A percentile compares a stretch with the other conserved stretches of the same genome.
Evolutionary conservation across 345 rosid species (phyloP).

Genomic region (Reutealis trisperma): DNA sequence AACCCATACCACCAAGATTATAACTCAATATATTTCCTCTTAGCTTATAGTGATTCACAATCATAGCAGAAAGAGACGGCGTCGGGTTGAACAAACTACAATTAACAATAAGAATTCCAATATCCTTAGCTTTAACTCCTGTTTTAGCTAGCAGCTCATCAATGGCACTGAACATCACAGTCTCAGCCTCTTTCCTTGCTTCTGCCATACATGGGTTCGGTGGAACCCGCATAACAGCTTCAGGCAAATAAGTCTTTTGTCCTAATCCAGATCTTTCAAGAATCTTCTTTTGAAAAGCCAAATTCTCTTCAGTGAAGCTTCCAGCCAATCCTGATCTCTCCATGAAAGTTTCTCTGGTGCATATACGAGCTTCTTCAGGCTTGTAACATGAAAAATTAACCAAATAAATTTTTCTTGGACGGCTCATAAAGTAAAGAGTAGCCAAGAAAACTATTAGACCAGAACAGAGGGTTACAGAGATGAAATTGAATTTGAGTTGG

Average conservation of each 20-base stretch:
- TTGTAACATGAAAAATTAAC: conserved; percentile 74
- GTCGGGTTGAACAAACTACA: conserved; percentile 72
- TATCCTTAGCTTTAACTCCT: conserved; percentile 62
- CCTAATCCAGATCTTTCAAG: conserved; percentile 81
- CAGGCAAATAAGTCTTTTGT: conserved; percentile 71
- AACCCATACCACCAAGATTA: conserved; percentile 75
- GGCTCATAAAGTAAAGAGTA: conserved; percentile 63
- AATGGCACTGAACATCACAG: conserved; percentile 64
- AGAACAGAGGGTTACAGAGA: conserved; percentile 42
- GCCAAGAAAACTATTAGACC: conserved; percentile 49
- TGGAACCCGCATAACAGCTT: conserved; percentile 56
- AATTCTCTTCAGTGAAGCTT: conserved; percentile 57
- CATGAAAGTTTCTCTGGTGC: conserved; percentile 50
- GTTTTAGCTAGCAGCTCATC: conserved; percentile 59
- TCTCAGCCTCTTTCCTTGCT: conserved; percentile 69
- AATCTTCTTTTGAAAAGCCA: conserved; percentile 80
- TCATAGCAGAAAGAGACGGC: conserved; percentile 68
- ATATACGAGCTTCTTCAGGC: conserved; percentile 40
- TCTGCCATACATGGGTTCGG: conserved; percentile 60
- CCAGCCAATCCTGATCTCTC: conserved; percentile 41
- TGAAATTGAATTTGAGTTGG: conserved; percentile 57
- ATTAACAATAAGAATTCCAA: conserved; percentile 61
- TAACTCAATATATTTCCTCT: conserved; percentile 65
- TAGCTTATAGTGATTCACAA: conserved; percentile 67
- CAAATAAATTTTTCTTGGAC: conserved; percentile 64